Evolutionary conservation across 306 rosid species (phyloP), one percentile per base, ranked within the genome.

Genomic region (Fagus crenata): DNA sequence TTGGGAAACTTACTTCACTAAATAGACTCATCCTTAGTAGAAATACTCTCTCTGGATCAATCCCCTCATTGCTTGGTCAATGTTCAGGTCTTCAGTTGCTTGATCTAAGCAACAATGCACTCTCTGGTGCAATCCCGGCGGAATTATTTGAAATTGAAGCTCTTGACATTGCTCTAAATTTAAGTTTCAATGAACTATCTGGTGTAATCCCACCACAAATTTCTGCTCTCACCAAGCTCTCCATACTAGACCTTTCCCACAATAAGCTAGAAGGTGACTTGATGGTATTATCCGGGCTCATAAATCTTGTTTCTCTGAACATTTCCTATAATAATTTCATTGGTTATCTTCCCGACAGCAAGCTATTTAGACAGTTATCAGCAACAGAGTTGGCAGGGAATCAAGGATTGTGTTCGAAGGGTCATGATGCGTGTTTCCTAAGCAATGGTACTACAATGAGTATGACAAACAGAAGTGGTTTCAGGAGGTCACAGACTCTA

Each of bases 261-360:
- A 93, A 93, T 79, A 81, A 39, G 60, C 86, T 93, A 39, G 89
- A 88, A 82, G 97, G 98, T 7, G 92, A 87, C 74, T 67, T 93
- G 80, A 59, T 81, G 81, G 91, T 61, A 22, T 88, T 91, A 33
- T 82, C 93, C 0, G 85, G 81, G 53, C 93, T 93, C 0, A 89
- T 79, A 61, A 93, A 90, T 84, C 96, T 93, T 53, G 97, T 91
- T 80, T 89, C 97, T 55, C 82, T 91, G 6, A 93, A 93, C 75
- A 79, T 93, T 78, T 93, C 98, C 43, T 85, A 87, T 87, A 93
- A 93, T 87, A 91, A 78, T 41, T 90, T 93, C 87, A 71, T 84
- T 5, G 97, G 98, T 37, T 91, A 71, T 82, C 88, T 93, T 35
- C 98, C 96, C 0, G 91, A 93, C 72, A 86, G 37, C 87, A 90